Conservation (phyloP, 805 yeast genomes). For the Nakazawaea peltata region DNA sequence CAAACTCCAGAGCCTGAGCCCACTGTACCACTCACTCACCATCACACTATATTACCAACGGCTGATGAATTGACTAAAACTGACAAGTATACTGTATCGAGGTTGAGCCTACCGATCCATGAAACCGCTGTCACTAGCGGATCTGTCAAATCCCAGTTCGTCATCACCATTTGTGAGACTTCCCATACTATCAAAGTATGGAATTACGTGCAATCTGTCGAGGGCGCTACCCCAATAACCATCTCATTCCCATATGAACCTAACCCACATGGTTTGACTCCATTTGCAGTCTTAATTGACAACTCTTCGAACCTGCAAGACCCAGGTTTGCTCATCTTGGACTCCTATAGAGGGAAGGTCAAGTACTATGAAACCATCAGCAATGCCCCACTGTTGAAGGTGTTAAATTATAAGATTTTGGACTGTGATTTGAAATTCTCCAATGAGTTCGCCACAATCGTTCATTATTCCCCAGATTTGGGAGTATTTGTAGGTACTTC, state of each 20-base stretch:
- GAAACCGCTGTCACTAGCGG: conserved; percentile 14
- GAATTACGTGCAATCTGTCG: conserved; percentile 40
- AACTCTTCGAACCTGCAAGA: conserved; percentile 25
- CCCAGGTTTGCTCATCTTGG: conserved; percentile 69
- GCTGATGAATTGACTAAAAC: conserved; percentile 48
- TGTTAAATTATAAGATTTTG: conserved; percentile 32
- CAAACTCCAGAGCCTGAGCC: not conserved
- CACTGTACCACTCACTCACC: not conserved
- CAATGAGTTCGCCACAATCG: conserved; percentile 47
- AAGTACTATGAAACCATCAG: conserved; percentile 70
- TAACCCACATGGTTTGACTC: conserved; percentile 24
- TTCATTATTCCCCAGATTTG: conserved; percentile 61
- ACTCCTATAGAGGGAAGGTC: conserved; percentile 48
- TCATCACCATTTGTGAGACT: conserved; percentile 31
- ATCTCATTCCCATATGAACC: conserved; percentile 38
- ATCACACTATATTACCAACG: too few species aligned
- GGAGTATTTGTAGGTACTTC: conserved; percentile 71
- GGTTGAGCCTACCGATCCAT: conserved; percentile 30
- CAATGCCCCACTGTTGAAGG: conserved; percentile 58
- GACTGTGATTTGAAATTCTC: conserved; percentile 31
- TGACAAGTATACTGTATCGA: conserved; percentile 47
- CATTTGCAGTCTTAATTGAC: conserved; percentile 48
- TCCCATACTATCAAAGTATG: conserved; percentile 56
- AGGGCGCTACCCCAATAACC: conserved; percentile 43
- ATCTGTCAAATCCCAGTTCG: conserved; percentile 22